A percentile compares a stretch with the other conserved stretches of the same genome.
These are phyloP conservation scores for Setaria italica DNA, from an alignment of 202 grass and related monocot genomes.

Conservation along the genomic window DNA sequence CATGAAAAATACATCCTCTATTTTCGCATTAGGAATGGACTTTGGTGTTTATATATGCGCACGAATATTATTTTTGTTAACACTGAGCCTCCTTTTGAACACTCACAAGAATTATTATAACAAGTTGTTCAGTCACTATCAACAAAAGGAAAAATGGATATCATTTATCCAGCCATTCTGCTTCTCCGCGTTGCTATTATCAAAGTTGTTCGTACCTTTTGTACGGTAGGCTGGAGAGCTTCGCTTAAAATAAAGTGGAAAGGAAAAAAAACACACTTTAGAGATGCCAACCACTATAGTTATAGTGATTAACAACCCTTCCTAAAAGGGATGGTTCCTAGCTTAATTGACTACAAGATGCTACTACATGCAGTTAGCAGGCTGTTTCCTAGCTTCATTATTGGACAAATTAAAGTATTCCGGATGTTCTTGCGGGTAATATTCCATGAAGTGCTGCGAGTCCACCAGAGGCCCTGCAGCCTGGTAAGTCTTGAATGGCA, in stretches of 20 bases:
- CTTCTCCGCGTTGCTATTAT: not conserved
- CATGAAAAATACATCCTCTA: not conserved
- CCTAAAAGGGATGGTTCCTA: not conserved
- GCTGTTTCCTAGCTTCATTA: not conserved
- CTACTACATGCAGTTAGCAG: not conserved
- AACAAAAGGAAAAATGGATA: not conserved
- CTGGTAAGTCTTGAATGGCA: not conserved
- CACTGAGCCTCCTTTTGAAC: not conserved
- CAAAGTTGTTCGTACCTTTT: not conserved
- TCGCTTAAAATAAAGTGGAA: not conserved
- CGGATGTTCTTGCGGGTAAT: not conserved
- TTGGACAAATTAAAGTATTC: slow-evolving; percentile 2
- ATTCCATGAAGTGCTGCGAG: not conserved
- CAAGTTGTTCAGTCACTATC: not conserved
- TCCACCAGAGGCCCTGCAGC: not conserved
- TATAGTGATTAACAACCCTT: not conserved
- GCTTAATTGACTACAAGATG: not conserved
- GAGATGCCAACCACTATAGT: not conserved
- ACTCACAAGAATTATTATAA: not conserved
- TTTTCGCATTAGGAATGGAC: not conserved
- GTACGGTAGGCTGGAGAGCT: not conserved
- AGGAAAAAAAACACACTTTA: not conserved
- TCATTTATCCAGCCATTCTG: not conserved
- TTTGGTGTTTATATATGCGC: not conserved
- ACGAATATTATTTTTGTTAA: not conserved